Conservation (phyloP, 108 stramenopile genomes). For the Discostella stelligeroides region DNA sequence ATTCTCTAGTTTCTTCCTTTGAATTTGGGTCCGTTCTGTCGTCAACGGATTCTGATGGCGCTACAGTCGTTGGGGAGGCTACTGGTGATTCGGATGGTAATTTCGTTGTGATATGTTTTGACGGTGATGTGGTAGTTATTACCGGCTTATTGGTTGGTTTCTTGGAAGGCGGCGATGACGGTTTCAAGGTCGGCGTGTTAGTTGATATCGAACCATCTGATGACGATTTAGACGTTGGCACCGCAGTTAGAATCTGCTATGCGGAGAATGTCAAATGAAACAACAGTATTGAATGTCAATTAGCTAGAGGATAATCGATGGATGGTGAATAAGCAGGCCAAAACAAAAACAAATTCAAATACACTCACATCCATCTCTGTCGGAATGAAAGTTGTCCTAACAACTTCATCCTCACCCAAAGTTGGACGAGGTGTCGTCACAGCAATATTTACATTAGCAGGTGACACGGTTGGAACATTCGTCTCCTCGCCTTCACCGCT, state of each 20-base stretch:
- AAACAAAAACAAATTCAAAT: too few relatives aligned
- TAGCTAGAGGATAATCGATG: too few relatives aligned
- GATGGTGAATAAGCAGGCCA: too few relatives aligned
- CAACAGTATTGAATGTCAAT: background rate
- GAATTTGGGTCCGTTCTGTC: background rate
- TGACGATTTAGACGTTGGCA: background rate
- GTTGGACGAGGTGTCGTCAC: too few relatives aligned
- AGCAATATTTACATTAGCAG: background rate
- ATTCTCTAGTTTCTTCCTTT: background rate
- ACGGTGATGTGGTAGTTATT: slow-evolving; percentile 1
- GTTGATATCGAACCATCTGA: background rate
- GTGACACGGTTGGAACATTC: background rate
- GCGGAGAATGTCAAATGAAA: background rate
- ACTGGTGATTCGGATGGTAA: background rate
- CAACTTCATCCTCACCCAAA: too few relatives aligned
- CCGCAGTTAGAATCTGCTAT: background rate
- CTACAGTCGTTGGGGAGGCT: background rate
- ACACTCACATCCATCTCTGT: too few relatives aligned
- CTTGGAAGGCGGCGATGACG: too few relatives aligned
- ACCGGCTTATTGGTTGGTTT: too few relatives aligned
- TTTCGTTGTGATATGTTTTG: background rate
- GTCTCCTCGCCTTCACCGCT: background rate
- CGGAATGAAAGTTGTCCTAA: too few relatives aligned
- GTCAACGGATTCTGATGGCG: background rate
- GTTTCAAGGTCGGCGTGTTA: background rate